Conservation (phyloP, 257 asterid genomes). For the Vinca minor region DNA sequence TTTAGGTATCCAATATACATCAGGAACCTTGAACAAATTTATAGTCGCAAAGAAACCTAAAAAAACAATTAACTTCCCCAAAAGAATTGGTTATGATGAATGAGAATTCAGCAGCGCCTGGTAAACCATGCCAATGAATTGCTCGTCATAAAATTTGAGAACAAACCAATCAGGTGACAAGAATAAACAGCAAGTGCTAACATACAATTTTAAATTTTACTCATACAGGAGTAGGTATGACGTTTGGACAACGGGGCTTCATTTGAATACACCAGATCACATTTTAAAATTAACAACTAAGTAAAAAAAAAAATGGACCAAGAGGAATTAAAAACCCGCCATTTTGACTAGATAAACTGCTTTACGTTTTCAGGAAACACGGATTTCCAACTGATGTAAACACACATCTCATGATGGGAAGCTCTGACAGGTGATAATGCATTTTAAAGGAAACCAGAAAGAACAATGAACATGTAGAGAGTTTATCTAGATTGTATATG, state of each 20-base stretch:
- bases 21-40: constrained; percentile 4
- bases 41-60: constrained; percentile 10
- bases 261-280: neutral
- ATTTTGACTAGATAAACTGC: neutral
- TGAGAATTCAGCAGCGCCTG: constrained; percentile 65
- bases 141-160: constrained; percentile 49
- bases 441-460: neutral
- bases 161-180: neutral
- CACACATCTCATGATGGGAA: neutral
- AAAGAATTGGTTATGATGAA: constrained; percentile 33
- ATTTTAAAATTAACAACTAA: neutral
- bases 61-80: constrained; percentile 8
- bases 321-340: neutral
- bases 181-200: neutral
- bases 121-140: constrained; percentile 75
- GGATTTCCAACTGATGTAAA: neutral
- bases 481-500: neutral
- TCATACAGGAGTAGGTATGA: neutral
- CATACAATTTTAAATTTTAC: neutral
- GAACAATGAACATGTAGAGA: neutral
- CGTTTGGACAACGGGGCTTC: no score
- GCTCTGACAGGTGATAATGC: neutral
- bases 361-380: neutral
- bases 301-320: no score
- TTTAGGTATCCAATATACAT: constrained; percentile 12